Conservation (phyloP, 2,329 filamentous ascomycete genomes). For the Chrysoporthe deuterocubensis region DNA sequence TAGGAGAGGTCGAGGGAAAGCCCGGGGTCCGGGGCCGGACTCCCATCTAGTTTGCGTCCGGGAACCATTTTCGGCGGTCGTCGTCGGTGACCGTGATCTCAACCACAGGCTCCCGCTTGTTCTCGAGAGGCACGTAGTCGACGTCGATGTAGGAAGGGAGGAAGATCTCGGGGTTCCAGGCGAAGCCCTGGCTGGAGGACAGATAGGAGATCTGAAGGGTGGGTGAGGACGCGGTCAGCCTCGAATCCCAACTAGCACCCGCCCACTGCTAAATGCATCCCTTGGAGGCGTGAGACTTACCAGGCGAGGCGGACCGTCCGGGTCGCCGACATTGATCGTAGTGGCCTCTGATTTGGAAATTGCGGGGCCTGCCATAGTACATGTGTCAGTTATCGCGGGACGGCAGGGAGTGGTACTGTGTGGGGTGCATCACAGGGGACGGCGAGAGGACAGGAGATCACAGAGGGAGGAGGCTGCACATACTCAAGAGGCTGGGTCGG, state of each 20-base stretch:
- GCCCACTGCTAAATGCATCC: too few species aligned
- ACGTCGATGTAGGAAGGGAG: constrained; percentile 77
- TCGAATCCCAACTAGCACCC: not conserved
- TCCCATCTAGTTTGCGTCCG: constrained; percentile 51
- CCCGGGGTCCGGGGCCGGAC: not conserved
- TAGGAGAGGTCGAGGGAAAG: not conserved
- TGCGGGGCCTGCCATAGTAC: constrained; percentile 60
- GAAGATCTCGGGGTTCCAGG: constrained; percentile 87
- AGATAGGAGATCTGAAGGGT: constrained; percentile 73
- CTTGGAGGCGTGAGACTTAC: constrained; percentile 49
- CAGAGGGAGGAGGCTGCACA: constrained; percentile 32
- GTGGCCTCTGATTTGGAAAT: constrained; percentile 76
- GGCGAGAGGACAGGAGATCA: constrained; percentile 26
- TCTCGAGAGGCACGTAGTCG: constrained; percentile 75
- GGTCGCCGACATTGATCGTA: constrained; percentile 78
- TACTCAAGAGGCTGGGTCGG: constrained; percentile 67
- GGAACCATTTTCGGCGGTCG: constrained; percentile 71
- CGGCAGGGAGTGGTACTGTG: constrained; percentile 2
- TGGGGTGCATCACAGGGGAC: not conserved
- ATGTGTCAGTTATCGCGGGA: constrained; percentile 29
- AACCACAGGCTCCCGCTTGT: constrained; percentile 75
- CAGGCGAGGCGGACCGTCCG: constrained; percentile 72
- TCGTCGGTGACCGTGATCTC: constrained; percentile 80
- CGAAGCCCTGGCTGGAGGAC: constrained; percentile 78
- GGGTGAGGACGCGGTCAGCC: not conserved